These are phyloP conservation scores for Chrysopogon serrulatus DNA, from an alignment of 176 grass and related monocot species.

Conservation along the genomic window DNA sequence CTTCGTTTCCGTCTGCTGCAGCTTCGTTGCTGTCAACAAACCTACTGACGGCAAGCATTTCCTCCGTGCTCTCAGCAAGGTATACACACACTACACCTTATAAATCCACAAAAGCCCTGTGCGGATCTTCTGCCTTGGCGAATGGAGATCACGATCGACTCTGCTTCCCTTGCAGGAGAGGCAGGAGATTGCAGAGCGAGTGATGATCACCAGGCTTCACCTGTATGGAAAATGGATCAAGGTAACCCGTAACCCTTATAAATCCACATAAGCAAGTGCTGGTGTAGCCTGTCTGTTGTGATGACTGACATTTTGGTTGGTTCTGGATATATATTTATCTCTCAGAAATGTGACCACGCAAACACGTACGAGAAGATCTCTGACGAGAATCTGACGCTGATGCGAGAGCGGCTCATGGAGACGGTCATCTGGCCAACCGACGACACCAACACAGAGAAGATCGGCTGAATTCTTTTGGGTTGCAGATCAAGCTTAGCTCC, in stretches of 20 bases:
- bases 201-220: conserved; percentile 88
- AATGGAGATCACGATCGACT: not conserved
- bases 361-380: conserved; percentile 53
- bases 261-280: not conserved
- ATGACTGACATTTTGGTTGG: not conserved
- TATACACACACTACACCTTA: not conserved
- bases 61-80: conserved; percentile 74
- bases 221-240: conserved; percentile 89
- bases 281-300: not conserved
- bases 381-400: conserved; percentile 44
- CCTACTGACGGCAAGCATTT: conserved; percentile 72
- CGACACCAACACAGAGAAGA: conserved; percentile 62
- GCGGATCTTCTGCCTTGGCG: not conserved
- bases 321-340: not conserved
- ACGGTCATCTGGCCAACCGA: conserved; percentile 75
- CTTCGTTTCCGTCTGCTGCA: conserved; percentile 3
- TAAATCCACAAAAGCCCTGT: not conserved
- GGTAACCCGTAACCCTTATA: conserved; percentile 26
- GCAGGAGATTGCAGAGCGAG: conserved; percentile 85
- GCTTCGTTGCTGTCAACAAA: conserved; percentile 75
- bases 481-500: not conserved
- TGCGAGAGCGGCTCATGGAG: conserved; percentile 70
- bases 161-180: conserved; percentile 42
- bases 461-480: conserved; percentile 35
- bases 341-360: conserved; percentile 47